Evolutionary conservation across 192 early-diverging fungal genomes (phyloP), one percentile per base, ranked within the genome.

Genomic region (Chytriomyces sp.): DNA sequence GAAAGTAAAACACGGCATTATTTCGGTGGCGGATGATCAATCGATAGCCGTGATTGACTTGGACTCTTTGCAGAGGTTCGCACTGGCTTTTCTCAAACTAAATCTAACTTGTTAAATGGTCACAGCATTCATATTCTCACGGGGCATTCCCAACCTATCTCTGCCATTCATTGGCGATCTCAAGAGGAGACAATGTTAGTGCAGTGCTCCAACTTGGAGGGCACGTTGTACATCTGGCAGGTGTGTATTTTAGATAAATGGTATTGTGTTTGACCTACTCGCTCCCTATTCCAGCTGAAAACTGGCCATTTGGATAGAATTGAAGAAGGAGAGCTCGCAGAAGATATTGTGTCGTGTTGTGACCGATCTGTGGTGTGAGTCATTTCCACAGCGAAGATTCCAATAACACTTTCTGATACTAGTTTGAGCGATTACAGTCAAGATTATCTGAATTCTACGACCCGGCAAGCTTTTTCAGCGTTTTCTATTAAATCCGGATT

Each of bases 191-290:
- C 88, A 33, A 44, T 93, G 25, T 75, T 91, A 19, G 75, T 92
- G 26, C 83, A 83, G 55, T 68, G 65, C 25, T 68, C 52, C 10
- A 83, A 89, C 66, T 68, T 70, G 2, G 91, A 93, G 64, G 89
- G 82, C 7, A 78, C 81, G 1, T 81, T 87, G 17, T 89, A 85
- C 68, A 84, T 93, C 7, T 94, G 93, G 93, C 90, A 94, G 89
- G 89, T 91, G 53, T 30, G 80, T 63, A 14, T 32, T 36, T 55
- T 36, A n/a, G n/a, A n/a, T n/a, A n/a, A n/a, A n/a, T n/a, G n/a
- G 25, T 4, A 34, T 30, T 39, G 82, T 25, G n/a, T 44, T 40
- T 14, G 17, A 28, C 33, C 22, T 14, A 0, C 53, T n/a, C 37
- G 3, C 31, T 34, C n/a, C 62, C 6, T 2, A 19, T 36, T 44